These are phyloP conservation scores for Trichoderma cornu-damae DNA, from an alignment of 2,329 filamentous ascomycete genomes.

Conservation along the genomic window DNA sequence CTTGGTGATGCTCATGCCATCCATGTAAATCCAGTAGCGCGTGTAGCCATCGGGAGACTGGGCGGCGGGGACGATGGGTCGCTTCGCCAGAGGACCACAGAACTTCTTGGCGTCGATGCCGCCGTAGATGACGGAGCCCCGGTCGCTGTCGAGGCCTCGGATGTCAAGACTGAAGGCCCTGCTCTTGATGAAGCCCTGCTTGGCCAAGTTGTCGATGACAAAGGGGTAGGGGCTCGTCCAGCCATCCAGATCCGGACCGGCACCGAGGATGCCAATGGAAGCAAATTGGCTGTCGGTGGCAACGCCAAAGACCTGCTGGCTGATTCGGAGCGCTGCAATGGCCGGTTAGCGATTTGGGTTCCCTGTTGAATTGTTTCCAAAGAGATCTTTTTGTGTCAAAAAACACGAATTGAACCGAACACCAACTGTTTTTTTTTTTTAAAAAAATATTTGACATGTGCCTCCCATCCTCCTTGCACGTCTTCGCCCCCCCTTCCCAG, in stretches of 20 bases:
- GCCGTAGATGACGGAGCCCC: constrained; percentile 45
- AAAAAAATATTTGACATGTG: too few relatives aligned
- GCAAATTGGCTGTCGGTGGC: constrained; percentile 30
- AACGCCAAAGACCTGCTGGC: constrained; percentile 36
- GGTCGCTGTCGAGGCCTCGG: constrained; percentile 29
- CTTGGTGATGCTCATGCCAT: constrained; percentile 34
- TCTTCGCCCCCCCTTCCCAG: too few relatives aligned
- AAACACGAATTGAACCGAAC: too few relatives aligned
- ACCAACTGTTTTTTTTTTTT: too few relatives aligned
- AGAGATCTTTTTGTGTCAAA: too few relatives aligned
- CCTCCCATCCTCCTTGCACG: too few relatives aligned
- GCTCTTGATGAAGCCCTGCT: constrained; percentile 35
- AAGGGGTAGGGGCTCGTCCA: constrained; percentile 34
- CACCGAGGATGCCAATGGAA: constrained; percentile 34
- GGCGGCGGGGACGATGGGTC: constrained; percentile 48
- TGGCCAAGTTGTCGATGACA: constrained; percentile 33
- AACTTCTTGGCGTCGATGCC: constrained; percentile 54
- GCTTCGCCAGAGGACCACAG: constrained; percentile 47
- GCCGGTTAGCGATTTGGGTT: neutral
- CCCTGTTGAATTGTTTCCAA: too few relatives aligned
- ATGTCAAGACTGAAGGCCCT: constrained; percentile 35
- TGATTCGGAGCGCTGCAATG: constrained; percentile 28
- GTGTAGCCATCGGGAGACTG: constrained; percentile 33
- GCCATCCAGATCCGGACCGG: constrained; percentile 31
- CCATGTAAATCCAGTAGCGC: constrained; percentile 41